Conservation (phyloP, 2,329 filamentous ascomycete species). For the Ceratocystis cubensis region DNA sequence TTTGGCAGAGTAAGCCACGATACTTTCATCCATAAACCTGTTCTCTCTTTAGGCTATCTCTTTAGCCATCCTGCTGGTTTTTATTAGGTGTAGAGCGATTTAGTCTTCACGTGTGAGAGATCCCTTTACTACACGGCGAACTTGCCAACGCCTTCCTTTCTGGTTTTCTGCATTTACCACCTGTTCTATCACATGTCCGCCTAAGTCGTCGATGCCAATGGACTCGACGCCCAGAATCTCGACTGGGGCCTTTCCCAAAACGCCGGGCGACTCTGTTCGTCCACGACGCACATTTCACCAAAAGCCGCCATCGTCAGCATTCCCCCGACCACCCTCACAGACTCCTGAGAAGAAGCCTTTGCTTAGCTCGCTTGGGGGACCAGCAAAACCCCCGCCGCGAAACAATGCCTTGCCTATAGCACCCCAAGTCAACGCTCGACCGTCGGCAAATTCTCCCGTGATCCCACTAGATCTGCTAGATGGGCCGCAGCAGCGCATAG, state of each 20-base stretch:
- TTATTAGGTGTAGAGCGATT: too few species aligned
- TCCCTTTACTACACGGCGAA: not conserved
- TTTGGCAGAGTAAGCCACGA: not conserved
- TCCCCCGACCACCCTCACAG: slow-evolving; percentile 14
- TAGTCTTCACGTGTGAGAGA: too few species aligned
- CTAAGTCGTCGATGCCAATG: slow-evolving; percentile 14
- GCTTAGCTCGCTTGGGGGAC: not conserved
- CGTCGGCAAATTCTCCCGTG: slow-evolving; percentile 42
- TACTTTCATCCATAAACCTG: not conserved
- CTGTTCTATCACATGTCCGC: slow-evolving; percentile 9
- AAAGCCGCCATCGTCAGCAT: slow-evolving; percentile 12
- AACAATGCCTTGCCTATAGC: slow-evolving; percentile 34
- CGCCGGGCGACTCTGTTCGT: slow-evolving; percentile 19
- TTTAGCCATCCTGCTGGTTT: too few species aligned
- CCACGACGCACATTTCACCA: slow-evolving; percentile 18
- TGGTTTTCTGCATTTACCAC: not conserved
- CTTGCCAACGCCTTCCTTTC: not conserved
- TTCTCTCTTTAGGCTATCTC: too few species aligned
- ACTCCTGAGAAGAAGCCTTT: slow-evolving; percentile 9
- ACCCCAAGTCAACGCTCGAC: slow-evolving; percentile 29
- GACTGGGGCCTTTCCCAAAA: slow-evolving; percentile 20
- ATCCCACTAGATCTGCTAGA: slow-evolving; percentile 75
- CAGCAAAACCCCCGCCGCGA: slow-evolving; percentile 10
- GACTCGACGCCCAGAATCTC: slow-evolving; percentile 20
- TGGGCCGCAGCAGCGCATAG: slow-evolving; percentile 80